A percentile compares a stretch with the other conserved stretches of the same genome.
These are phyloP conservation scores for Xylaria multiplex DNA, from an alignment of 2,329 filamentous ascomycete genomes.

Conservation along the genomic window DNA sequence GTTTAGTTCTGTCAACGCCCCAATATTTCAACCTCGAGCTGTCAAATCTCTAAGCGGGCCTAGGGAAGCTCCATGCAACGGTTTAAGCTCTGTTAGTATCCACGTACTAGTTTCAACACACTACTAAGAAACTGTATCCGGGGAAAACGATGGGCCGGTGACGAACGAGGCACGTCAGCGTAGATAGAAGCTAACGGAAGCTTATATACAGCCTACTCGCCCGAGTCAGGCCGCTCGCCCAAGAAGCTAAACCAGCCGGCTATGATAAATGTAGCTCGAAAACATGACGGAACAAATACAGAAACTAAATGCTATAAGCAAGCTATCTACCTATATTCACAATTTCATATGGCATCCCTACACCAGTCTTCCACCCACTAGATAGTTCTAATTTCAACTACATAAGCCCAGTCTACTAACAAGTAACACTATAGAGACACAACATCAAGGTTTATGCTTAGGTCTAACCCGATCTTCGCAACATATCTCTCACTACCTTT, in stretches of 20 bases:
- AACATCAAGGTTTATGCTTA: neutral
- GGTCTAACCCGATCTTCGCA: slow-evolving; percentile 14
- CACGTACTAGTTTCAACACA: neutral
- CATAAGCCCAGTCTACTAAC: neutral
- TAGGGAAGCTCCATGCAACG: slow-evolving; percentile 26
- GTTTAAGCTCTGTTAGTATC: slow-evolving; percentile 2
- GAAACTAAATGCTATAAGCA: neutral
- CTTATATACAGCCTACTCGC: neutral
- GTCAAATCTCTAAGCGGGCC: slow-evolving; percentile 14
- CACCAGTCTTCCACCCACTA: neutral
- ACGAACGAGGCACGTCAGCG: slow-evolving; percentile 19
- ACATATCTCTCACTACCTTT: slow-evolving; percentile 22
- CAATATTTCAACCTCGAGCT: slow-evolving; percentile 28
- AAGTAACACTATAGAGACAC: neutral
- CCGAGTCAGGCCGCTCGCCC: slow-evolving; percentile 15
- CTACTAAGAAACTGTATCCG: slow-evolving; percentile 13
- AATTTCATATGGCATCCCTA: neutral
- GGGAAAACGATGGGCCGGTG: slow-evolving; percentile 29
- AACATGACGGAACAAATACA: neutral
- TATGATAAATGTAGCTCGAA: slow-evolving; percentile 1
- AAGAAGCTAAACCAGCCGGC: slow-evolving; percentile 15
- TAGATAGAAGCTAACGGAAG: slow-evolving; percentile 3
- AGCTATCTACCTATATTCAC: slow-evolving; percentile 1
- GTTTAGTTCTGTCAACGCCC: neutral
- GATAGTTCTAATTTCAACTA: neutral